A percentile compares a stretch with the other conserved stretches of the same genome.
Conservation (phyloP, 129 eudicot species). For the Cynara cardunculus region DNA sequence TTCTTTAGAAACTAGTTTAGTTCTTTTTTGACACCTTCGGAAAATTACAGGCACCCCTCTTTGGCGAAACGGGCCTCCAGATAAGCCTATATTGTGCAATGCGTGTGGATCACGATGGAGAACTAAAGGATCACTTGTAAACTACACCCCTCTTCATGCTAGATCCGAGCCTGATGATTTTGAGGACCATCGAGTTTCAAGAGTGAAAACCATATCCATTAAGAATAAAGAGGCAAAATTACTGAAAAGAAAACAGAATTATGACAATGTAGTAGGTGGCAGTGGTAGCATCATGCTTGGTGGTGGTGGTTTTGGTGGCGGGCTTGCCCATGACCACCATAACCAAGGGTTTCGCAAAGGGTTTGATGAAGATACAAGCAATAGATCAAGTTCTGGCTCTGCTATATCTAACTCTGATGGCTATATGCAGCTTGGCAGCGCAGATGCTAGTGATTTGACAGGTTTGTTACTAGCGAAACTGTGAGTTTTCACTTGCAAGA, state of each 20-base stretch:
- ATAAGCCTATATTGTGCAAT: constrained; percentile 94
- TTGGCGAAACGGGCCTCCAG: constrained; percentile 99
- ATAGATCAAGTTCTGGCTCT: constrained; percentile 96
- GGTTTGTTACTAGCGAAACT: constrained; percentile 37
- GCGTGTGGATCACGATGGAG: constrained; percentile 99
- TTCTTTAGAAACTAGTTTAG: background rate
- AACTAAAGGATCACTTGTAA: constrained; percentile 86
- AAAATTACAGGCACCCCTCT: constrained; percentile 78
- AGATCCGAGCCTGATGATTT: constrained; percentile 73
- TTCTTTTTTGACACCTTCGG: constrained; percentile 8
- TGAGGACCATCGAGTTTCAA: constrained; percentile 59
- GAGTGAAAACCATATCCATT: constrained; percentile 55
- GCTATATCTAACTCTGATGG: constrained; percentile 95
- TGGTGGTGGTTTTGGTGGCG: constrained; percentile 18
- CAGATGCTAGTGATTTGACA: constrained; percentile 91
- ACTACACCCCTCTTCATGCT: constrained; percentile 93
- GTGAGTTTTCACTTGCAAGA: background rate
- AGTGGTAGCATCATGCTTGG: constrained; percentile 25
- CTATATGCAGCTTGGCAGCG: constrained; percentile 75
- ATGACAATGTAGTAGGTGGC: constrained; percentile 39
- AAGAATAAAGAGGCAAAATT: constrained; percentile 76
- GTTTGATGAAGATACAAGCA: constrained; percentile 82
- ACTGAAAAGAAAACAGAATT: constrained; percentile 65
- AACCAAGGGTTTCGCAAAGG: constrained; percentile 48
- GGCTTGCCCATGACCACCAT: constrained; percentile 38